Evolutionary conservation across 352 stramenopile species (phyloP).

Genomic region (Lagenidium sp.): DNA sequence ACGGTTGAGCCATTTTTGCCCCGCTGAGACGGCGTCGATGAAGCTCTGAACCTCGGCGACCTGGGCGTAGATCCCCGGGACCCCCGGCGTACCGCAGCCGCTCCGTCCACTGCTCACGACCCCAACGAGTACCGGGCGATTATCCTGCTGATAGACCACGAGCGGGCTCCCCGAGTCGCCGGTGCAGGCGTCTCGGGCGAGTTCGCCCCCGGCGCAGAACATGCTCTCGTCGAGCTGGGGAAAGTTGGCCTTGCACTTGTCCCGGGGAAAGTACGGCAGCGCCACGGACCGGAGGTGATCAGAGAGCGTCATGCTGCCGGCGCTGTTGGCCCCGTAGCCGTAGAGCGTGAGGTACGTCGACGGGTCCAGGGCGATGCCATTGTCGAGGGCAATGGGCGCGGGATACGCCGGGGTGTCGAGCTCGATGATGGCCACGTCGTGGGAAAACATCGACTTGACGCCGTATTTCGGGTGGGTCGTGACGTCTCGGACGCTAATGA

Average conservation of each 20-base stretch:
- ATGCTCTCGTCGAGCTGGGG: conserved; percentile 28
- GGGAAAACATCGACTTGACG: conserved; percentile 20
- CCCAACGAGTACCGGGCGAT: conserved; percentile 19
- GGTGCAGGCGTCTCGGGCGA: conserved; percentile 24
- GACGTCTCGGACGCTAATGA: conserved; percentile 19
- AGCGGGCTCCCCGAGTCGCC: conserved; percentile 31
- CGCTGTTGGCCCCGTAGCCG: conserved; percentile 24
- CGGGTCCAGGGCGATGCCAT: conserved; percentile 10
- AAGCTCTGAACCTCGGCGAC: conserved; percentile 18
- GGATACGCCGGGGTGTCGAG: conserved; percentile 22
- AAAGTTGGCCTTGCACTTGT: conserved; percentile 16
- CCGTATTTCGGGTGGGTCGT: conserved; percentile 23
- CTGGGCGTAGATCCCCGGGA: conserved; percentile 23
- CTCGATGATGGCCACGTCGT: conserved; percentile 29
- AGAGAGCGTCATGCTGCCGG: conserved; percentile 12
- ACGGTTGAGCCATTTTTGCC: conserved; percentile 18
- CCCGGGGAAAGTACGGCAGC: conserved; percentile 17
- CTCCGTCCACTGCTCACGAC: conserved; percentile 30
- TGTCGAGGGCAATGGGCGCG: conserved; percentile 20
- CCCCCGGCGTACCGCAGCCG: conserved; percentile 21
- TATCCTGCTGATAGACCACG: conserved; percentile 11
- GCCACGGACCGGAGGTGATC: conserved; percentile 17
- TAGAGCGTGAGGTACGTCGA: conserved; percentile 20
- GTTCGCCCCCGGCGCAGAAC: conserved; percentile 27
- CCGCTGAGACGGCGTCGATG: conserved; percentile 17